Base-by-base conservation (phyloP, 225 moss, liverwort and hornwort genomes). In the Polytrichum formosum region DNA sequence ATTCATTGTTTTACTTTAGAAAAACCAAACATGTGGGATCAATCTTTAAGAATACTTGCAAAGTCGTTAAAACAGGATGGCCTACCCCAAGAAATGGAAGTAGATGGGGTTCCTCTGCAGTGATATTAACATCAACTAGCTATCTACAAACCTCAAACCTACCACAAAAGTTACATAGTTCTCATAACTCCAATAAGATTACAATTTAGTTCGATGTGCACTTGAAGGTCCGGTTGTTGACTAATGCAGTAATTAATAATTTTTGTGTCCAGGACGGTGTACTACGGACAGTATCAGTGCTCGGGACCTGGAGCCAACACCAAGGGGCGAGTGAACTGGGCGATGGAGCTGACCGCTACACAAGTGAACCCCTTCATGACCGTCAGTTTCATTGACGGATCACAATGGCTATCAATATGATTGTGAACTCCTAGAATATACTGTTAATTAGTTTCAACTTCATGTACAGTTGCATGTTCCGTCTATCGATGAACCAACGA, bases 331-430 rank as follows among this genome's bases (percentile, higher is more conserved):
- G 89, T 72, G 61, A 56, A 66, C 31, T 91, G 91, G 87, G 73
- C 89, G 9, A 64, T 62, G 63, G 79, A 78, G 22, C 59, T 87
- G 7, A 82, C 82, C 17, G 69, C 61, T 19, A 10, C 59, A 16
- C 74, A 89, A 55, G 87, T 66, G 9, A 64, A 80, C 68, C 82
- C 93, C 19, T 91, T 90, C 73, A 63, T 88, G 72, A 87, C 89
- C 7, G 70, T 76, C 19, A 75, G 72, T 69, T 93, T 84, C 76
- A 80, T 87, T 56, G 79, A 88, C 26, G 91, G 90, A 18, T 70
- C 65, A 1, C 60, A 72, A 30, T 86, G 88, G 90, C 35, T 76
- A 65, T 66, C 63, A 35, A 46, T 68, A 54, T 64, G 58, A 23
- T 65, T 19, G 1, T 18, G 53, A 65, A n/a, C 60, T 5, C 7